Base-by-base conservation (phyloP, 306 rosid genomes). In the Cucurbita pepo region DNA sequence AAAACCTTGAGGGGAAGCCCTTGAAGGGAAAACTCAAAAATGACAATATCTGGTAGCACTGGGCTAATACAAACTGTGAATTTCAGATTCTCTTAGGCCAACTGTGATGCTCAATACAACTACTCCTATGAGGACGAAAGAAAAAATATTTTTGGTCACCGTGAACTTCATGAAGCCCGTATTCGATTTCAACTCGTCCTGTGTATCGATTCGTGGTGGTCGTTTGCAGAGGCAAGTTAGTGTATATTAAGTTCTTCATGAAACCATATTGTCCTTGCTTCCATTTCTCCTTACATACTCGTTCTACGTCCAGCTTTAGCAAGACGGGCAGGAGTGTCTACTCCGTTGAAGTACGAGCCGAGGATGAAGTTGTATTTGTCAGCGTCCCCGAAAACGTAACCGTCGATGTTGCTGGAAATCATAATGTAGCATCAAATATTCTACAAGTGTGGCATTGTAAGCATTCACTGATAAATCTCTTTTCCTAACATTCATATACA, bases 361-460 rank as follows among this genome's bases (percentile, higher is more conserved):
- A 79, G 66, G 73, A 83, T 14, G 83, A 77, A 69, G 41, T 81
- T 21, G 77, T 93, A 57, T 85, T 80, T 51, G 80, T 90, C 77
- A 74, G 77, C 56, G 88, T 93, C 74, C 98, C 96, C 1, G 97
- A 83, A 79, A 93, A 90, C 53, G 79, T 79, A 72, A 87, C 98
- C 3, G 67, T 10, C 4, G 98, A 93, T 79, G 84, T 93, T 79
- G 85, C 97, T 50, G 98, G 97, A 76, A 93, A 93, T 82, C 81
- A 76, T 83, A 93, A 93, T 81, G 83, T 88, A 36, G 87, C 94
- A 73, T 93, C 98, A 76, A 90, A 90, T 87, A 86, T 87, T 84
- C 90, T 93, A 71, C 85, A 80, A 86, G 90, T 93, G 85, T 84
- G 85, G 85, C 98, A 87, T 77, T 93, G 98, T 93, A 90, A 93